Evolutionary conservation across 371 early-diverging fungal genomes (phyloP), one percentile per base, ranked within the genome.

Genomic region (Dinochytrium kinnereticum): DNA sequence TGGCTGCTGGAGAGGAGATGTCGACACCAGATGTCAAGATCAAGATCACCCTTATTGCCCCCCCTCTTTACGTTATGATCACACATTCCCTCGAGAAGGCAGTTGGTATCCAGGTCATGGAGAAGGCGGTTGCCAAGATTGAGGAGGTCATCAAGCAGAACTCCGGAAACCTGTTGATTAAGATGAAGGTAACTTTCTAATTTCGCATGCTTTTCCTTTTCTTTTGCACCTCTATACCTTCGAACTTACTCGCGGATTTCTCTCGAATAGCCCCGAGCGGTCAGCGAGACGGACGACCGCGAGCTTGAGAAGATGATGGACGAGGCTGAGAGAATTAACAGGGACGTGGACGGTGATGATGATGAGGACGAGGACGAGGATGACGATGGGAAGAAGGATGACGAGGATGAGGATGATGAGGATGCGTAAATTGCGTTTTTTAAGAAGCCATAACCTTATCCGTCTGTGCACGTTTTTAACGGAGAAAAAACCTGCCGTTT

Each of bases 1-100:
- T 99, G 74, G 85, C 82, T 78, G 95, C 96, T 51, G 98, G 97
- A 70, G 95, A 97, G 85, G 91, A 87, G 19, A 86, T 89, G 70
- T 94, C 96, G 31, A 92, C 93, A 15, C 91, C 91, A 38, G 90
- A 91, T 24, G 93, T 93, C 1, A 90, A 91, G 39, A 92, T 98
- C 84, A 93, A 93, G 77, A 84, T 85, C 74, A 90, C 87, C 78
- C 87, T 96, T 71, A 92, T 96, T 51, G 97, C 98, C 1, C 97
- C 99, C 44, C 99, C 99, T 33, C 86, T 95, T 61, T 99, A 97
- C 80, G 96, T 97, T 68, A 93, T 99, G 81, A 89, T 92, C 69
- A 93, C 96, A 33, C 91, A 92, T 77, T 90, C 95, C 24, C 77
- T 94, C 68, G 96, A 98, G 76, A 96, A 96, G 86, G 86, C 84